Evolutionary conservation across 176 grass and related monocot genomes (phyloP).

Genomic region (Avena insularis): DNA sequence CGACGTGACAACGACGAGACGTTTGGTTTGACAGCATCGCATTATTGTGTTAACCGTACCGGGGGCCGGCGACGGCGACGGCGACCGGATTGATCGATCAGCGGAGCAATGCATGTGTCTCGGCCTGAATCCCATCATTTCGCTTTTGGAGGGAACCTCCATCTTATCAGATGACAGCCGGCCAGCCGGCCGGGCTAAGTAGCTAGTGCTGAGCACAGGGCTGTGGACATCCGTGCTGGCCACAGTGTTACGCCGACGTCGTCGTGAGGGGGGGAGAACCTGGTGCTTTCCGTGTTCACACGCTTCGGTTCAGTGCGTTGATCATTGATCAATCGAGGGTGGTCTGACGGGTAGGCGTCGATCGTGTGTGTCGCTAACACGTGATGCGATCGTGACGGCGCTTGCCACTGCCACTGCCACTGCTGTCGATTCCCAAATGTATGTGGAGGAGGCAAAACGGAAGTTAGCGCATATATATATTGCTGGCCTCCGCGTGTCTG

Average conservation of each 20-base stretch:
- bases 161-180: background rate
- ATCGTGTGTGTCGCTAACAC: constrained; percentile 8
- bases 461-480: background rate
- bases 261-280: background rate
- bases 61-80: background rate
- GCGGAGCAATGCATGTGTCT: background rate
- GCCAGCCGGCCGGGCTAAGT: background rate
- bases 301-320: background rate
- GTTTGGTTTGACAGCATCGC: background rate
- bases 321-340: background rate
- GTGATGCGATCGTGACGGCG: background rate
- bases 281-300: background rate
- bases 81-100: background rate
- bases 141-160: background rate
- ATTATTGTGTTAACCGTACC: constrained; percentile 22
- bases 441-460: background rate
- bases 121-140: background rate
- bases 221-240: constrained; percentile 24
- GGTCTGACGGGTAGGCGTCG: background rate
- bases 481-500: background rate
- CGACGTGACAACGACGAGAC: background rate
- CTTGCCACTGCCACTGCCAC: background rate
- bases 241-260: background rate
- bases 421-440: background rate
- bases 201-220: background rate